Percentiles rank a stretch among this genome's conserved stretches.
Conservation (phyloP, 805 yeast species). For the Candida coleopterorum region DNA sequence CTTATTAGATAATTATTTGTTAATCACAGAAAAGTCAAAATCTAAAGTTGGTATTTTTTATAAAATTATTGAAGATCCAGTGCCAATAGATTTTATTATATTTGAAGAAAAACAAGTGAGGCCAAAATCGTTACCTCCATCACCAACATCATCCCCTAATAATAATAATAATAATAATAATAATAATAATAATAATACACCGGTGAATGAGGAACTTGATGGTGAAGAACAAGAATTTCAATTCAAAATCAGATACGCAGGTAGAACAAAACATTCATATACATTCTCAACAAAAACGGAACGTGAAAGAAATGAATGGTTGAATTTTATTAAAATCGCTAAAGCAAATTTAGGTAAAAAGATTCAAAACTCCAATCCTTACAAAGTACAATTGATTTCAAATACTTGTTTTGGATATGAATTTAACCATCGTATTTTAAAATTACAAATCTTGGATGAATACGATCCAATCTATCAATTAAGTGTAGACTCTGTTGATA, state of each 20-base stretch:
- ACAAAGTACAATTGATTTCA: conserved; percentile 47
- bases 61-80: conserved; percentile 51
- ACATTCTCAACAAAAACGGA: conserved; percentile 45
- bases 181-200: no score
- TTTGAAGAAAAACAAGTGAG: conserved; percentile 37
- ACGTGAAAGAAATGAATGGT: conserved; percentile 58
- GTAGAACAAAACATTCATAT: conserved; percentile 49
- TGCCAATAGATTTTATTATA: conserved; percentile 55
- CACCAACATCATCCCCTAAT: conserved; percentile 4
- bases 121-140: conserved; percentile 9
- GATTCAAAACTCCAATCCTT: conserved; percentile 45
- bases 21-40: conserved; percentile 55
- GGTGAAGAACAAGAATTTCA: conserved; percentile 28
- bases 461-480: conserved; percentile 46
- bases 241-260: conserved; percentile 55
- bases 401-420: conserved; percentile 64
- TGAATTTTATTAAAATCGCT: conserved; percentile 32
- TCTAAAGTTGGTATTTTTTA: conserved; percentile 26
- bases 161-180: no score
- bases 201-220: neutral
- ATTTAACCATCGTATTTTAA: conserved; percentile 44
- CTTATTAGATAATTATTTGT: conserved; percentile 64
- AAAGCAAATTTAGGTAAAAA: conserved; percentile 31
- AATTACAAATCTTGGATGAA: conserved; percentile 48
- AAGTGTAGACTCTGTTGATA: conserved; percentile 17